Conservation (phyloP, 371 early-diverging fungal genomes). For the Saksenaea oblongispora region DNA sequence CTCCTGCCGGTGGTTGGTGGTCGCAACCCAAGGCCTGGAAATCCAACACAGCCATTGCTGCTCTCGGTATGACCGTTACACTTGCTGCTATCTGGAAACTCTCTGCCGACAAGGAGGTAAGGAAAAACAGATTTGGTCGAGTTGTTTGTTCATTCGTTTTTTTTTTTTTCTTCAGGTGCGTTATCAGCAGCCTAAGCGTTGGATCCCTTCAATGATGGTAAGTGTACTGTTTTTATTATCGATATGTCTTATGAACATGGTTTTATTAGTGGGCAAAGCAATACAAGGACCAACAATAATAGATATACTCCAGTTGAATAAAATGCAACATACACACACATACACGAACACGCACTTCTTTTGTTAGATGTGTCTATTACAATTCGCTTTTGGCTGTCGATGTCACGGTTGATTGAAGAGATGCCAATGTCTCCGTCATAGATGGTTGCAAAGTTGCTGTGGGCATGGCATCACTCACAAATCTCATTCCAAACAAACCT, state of each 20-base stretch:
- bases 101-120: constrained; percentile 84
- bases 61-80: constrained; percentile 62
- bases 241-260: not conserved
- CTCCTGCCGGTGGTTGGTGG: constrained; percentile 92
- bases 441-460: not conserved
- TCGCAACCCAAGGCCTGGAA: constrained; percentile 80
- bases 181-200: constrained; percentile 71
- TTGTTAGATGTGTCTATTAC: not conserved
- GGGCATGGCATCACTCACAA: not conserved
- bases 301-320: not conserved
- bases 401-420: not conserved
- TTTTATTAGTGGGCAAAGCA: constrained; percentile 71
- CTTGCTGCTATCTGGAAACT: constrained; percentile 72
- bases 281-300: constrained; percentile 60
- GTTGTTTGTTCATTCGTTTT: not conserved
- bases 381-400: not conserved
- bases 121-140: not conserved
- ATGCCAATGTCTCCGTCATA: not conserved
- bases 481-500: not conserved
- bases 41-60: constrained; percentile 77
- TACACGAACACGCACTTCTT: not conserved
- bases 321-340: not conserved
- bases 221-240: constrained; percentile 8
- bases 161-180: constrained; percentile 34
- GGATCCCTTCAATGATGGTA: constrained; percentile 84